phyloP scores from a whole-genome alignment of 345 rosid genomes.

The Fremontodendron californicum region DNA sequence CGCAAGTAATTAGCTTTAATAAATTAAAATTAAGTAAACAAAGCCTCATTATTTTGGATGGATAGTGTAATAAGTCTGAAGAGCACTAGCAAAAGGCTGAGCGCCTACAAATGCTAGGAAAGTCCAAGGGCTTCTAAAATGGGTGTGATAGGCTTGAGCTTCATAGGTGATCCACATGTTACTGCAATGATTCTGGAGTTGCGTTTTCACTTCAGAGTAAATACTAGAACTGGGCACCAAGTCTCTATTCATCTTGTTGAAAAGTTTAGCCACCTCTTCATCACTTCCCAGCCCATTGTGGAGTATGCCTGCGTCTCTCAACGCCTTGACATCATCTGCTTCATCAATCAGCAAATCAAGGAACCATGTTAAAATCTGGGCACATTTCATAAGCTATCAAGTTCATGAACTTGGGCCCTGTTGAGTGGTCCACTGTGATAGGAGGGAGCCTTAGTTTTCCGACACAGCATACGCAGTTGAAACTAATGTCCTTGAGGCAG shows the following conservation, averaged over 20 bases:
- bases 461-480: not conserved
- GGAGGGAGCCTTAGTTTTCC: slow-evolving; percentile 16
- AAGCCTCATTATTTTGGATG: not conserved
- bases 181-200: no score
- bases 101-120: no score
- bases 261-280: no score
- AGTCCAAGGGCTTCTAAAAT: no score
- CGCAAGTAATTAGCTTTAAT: no score
- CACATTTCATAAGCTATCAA: slow-evolving; percentile 23
- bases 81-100: no score
- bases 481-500: not conserved
- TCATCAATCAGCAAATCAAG: slow-evolving; percentile 19
- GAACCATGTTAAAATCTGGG: not conserved
- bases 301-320: slow-evolving; percentile 11
- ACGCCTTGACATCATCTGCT: slow-evolving; percentile 15
- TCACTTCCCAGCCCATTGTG: slow-evolving; percentile 4
- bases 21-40: no score
- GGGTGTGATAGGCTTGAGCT: no score
- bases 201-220: no score
- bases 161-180: no score
- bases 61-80: no score
- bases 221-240: no score
- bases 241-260: not conserved
- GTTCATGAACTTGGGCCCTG: slow-evolving; percentile 15
- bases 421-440: slow-evolving; percentile 9